Evolutionary conservation across 176 grass and related monocot species (phyloP).

Genomic region (Carex pumila): DNA sequence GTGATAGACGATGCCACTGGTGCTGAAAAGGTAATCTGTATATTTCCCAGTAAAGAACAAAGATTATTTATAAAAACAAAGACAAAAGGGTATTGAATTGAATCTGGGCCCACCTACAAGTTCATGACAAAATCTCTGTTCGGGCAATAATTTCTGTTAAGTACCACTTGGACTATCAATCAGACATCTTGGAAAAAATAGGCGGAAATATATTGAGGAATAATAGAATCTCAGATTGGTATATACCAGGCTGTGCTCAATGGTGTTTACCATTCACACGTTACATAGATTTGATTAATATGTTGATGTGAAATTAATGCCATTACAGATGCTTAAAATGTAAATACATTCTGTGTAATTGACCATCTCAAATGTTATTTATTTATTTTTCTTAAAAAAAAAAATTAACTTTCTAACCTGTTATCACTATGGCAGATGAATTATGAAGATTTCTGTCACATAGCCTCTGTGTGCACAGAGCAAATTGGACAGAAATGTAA

Average conservation of each 20-base stretch:
- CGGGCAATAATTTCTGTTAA: neutral
- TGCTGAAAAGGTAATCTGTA: conserved; percentile 70
- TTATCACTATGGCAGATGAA: conserved; percentile 61
- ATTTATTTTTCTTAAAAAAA: neutral
- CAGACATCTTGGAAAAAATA: neutral
- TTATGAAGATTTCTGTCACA: conserved; percentile 99
- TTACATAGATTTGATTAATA: neutral
- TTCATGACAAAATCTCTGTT: neutral
- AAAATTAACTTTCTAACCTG: neutral
- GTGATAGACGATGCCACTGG: conserved; percentile 93
- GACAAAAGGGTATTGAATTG: neutral
- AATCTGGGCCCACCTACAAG: neutral
- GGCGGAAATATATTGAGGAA: neutral
- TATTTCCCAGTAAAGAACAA: neutral
- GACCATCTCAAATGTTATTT: neutral
- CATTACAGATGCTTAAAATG: neutral
- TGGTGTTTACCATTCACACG: neutral
- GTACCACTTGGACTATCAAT: neutral
- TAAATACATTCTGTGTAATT: neutral
- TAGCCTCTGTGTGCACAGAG: conserved; percentile 88
- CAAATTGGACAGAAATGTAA: conserved; percentile 98
- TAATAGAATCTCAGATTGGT: neutral
- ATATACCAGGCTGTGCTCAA: neutral
- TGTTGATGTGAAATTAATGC: neutral
- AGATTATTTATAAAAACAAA: neutral